phyloP scores from a whole-genome alignment of 2,329 filamentous ascomycete genomes.

The Alternaria viburni region DNA sequence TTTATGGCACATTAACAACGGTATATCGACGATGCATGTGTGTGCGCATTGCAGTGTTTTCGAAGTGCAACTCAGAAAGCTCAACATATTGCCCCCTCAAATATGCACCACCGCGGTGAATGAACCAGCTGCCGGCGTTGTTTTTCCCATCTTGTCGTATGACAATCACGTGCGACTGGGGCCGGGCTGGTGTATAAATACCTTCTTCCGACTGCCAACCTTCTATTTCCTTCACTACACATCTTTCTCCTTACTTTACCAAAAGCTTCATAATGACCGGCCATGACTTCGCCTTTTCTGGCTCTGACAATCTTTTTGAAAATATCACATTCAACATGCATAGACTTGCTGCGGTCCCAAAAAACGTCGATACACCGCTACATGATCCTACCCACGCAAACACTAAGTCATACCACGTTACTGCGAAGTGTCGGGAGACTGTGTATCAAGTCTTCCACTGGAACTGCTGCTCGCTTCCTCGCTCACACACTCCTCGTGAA shows the following conservation, averaged over 20 bases:
- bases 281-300: neutral
- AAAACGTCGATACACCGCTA: no score
- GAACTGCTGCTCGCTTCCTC: neutral
- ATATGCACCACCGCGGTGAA: neutral
- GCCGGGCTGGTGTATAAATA: neutral
- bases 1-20: neutral
- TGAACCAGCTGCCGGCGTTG: neutral
- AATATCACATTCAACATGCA: neutral
- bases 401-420: neutral
- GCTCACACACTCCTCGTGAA: neutral
- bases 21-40: neutral
- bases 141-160: neutral
- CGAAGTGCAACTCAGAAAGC: no score
- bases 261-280: accelerated
- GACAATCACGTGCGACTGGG: neutral
- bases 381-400: neutral
- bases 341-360: neutral
- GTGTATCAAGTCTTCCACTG: neutral
- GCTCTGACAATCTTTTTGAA: neutral
- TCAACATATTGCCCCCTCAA: no score
- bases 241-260: neutral
- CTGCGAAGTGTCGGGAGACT: neutral
- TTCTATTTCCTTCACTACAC: neutral
- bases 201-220: neutral
- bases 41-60: no score